Base-by-base conservation (phyloP, 371 early-diverging fungal genomes). In the Nematocida sp. region DNA sequence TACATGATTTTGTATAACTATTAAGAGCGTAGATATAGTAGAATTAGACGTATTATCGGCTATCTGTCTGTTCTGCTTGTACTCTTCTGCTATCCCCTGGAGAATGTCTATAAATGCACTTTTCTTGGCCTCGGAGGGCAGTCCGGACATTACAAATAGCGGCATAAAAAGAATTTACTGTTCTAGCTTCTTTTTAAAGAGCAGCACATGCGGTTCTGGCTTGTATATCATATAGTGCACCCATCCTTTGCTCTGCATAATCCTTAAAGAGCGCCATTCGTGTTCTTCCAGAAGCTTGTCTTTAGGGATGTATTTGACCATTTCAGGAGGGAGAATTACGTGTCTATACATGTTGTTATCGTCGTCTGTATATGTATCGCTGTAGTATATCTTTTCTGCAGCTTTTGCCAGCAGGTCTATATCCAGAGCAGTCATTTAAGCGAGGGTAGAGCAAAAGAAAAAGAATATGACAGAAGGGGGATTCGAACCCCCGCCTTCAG, bases 241-340 rank as follows among this genome's bases (percentile, higher is more conserved):
- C 91, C 91, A 92, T 1, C 91, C 92, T 17, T 81, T 78, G 27
- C 89, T 88, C 78, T 91, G 91, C 57, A 79, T 83, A 21, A 91
- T 86, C 13, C 91, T 92, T 29, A 88, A 78, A 11, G 80, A 78
- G 49, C 89, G 79, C 88, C 91, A 91, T 77, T 91, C 90, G 11
- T 83, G 81, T 52, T 89, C 89, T 1, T 81, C 66, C 82, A 91
- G 79, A 17, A 91, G 65, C 23, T 83, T 79, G 34, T 52, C 63
- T 55, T 34, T 58, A 13, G 76, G 76, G 13, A 75, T n/a, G n/a
- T 17, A 48, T 79, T 80, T 27, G 65, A 84, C 79, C 23, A 90
- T 65, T 15, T 83, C 80, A 34, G 85, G 84, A 19, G 90, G 90
- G 38, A 90, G 66, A 1, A 87, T 85, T 13, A 90, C 90, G 64